phyloP scores from a whole-genome alignment of 1,284 basidiomycete species.

The Pterula multifida region DNA sequence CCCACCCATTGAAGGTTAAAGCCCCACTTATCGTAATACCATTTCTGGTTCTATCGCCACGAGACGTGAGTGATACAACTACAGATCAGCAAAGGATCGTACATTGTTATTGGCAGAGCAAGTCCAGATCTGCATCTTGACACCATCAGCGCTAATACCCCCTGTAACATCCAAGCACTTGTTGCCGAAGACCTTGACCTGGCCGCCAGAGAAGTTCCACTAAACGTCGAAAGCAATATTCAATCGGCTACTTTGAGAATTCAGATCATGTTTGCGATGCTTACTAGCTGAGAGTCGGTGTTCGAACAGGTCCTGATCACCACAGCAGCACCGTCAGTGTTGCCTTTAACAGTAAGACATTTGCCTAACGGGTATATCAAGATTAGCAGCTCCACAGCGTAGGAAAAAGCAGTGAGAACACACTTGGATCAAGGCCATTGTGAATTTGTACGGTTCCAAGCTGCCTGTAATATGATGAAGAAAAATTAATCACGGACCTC shows the following conservation, averaged over 20 bases:
- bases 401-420: not conserved
- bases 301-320: constrained; percentile 32
- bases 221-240: no score
- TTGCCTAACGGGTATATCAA: constrained; percentile 15
- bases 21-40: constrained; percentile 13
- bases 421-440: not conserved
- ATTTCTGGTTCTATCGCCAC: not conserved
- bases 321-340: constrained; percentile 32
- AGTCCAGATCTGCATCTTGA: constrained; percentile 35
- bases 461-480: not conserved
- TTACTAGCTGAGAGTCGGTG: constrained; percentile 21
- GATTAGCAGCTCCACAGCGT: not conserved
- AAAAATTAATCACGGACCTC: not conserved
- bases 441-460: not conserved
- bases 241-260: no score
- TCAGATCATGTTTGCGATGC: no score
- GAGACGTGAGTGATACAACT: not conserved
- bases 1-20: constrained; percentile 31
- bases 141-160: constrained; percentile 27
- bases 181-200: constrained; percentile 27
- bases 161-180: constrained; percentile 35
- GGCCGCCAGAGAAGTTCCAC: constrained; percentile 32
- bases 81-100: constrained; percentile 5
- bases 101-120: constrained; percentile 21
- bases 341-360: constrained; percentile 35